phyloP scores from a whole-genome alignment of 805 yeast genomes.

The Hanseniaspora lindneri region DNA sequence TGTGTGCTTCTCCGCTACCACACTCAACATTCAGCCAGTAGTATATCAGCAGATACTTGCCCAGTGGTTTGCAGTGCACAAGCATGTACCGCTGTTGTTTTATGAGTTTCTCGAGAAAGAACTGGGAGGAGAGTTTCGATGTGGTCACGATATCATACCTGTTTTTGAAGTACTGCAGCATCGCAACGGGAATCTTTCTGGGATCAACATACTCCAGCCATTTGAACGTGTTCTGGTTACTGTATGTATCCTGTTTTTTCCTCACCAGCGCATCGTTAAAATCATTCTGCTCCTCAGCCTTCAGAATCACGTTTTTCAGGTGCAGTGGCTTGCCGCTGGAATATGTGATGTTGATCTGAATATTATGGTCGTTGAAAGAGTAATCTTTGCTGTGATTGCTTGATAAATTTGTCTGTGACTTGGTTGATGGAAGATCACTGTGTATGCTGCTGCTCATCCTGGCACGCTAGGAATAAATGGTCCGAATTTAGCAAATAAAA shows the following conservation, averaged over 20 bases:
- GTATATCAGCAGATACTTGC: constrained; percentile 1
- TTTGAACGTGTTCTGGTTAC: background rate
- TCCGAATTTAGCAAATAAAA: background rate
- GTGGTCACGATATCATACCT: constrained; percentile 5
- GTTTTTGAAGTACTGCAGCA: background rate
- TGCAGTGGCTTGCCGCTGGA: background rate
- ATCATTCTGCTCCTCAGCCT: background rate
- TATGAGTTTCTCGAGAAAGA: constrained; percentile 14
- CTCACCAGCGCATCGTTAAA: background rate
- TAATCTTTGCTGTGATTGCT: background rate
- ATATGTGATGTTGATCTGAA: constrained; percentile 5
- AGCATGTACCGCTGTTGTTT: constrained; percentile 14
- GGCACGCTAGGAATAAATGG: background rate
- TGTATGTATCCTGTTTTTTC: background rate
- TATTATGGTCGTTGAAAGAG: background rate
- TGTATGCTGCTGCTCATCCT: background rate
- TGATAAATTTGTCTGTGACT: background rate
- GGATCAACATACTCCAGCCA: constrained; percentile 15
- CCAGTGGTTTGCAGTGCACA: background rate
- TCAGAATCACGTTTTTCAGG: constrained; percentile 4
- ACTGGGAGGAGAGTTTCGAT: constrained; percentile 13
- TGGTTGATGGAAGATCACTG: background rate
- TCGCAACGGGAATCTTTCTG: constrained; percentile 7
- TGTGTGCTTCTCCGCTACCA: background rate
- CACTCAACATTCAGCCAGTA: background rate